These are phyloP conservation scores for Hawksworthiomyces lignivorus DNA, from an alignment of 2,329 filamentous ascomycete genomes.

Conservation along the genomic window DNA sequence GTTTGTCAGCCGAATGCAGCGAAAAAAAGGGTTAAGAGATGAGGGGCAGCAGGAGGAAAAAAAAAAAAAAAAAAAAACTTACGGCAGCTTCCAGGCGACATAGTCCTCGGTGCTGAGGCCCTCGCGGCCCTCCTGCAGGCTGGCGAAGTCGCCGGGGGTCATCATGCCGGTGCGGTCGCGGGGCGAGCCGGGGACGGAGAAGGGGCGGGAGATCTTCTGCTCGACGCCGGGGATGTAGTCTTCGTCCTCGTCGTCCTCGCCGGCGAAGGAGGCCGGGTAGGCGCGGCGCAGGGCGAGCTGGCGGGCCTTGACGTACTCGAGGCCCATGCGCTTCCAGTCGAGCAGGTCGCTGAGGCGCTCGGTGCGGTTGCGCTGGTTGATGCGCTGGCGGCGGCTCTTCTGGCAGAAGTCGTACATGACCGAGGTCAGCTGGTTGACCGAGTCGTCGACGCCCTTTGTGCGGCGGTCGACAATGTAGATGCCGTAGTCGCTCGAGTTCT, in stretches of 20 bases:
- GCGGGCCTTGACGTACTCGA: slow-evolving; percentile 97
- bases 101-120: slow-evolving; percentile 95
- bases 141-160: slow-evolving; percentile 97
- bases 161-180: slow-evolving; percentile 92
- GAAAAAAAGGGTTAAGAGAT: not conserved
- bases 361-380: slow-evolving; percentile 96
- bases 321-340: slow-evolving; percentile 98
- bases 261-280: slow-evolving; percentile 78
- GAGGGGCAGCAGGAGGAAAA: too few species aligned
- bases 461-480: slow-evolving; percentile 98
- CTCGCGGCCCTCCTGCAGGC: slow-evolving; percentile 87
- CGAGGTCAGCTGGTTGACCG: slow-evolving; percentile 85
- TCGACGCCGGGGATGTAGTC: slow-evolving; percentile 90
- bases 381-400: slow-evolving; percentile 92
- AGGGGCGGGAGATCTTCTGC: slow-evolving; percentile 88
- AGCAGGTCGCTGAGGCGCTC: slow-evolving; percentile 90
- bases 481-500: slow-evolving; percentile 95
- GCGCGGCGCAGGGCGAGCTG: slow-evolving; percentile 86
- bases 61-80: slow-evolving; percentile 40
- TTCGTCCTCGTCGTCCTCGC: slow-evolving; percentile 75
- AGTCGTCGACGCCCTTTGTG: slow-evolving; percentile 93
- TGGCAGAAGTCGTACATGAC: slow-evolving; percentile 90
- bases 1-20: not conserved
- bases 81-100: slow-evolving; percentile 96
- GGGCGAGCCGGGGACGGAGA: slow-evolving; percentile 90